phyloP scores from a whole-genome alignment of 257 asterid species.

The Nemophila menziesii region DNA sequence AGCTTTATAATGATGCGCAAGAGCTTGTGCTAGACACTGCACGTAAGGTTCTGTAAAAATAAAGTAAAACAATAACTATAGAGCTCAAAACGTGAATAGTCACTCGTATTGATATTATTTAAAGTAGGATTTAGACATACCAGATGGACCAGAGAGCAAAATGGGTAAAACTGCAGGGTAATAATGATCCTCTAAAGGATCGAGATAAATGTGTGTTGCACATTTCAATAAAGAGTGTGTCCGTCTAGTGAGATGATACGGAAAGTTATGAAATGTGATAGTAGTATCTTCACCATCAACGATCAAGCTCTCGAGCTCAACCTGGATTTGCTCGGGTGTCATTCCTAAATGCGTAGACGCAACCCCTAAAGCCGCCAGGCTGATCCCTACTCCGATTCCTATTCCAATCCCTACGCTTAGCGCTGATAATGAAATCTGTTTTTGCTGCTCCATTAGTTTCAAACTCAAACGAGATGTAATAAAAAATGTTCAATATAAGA shows the following conservation, averaged over 20 bases:
- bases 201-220: constrained; percentile 80
- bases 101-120: neutral
- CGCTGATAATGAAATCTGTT: constrained; percentile 65
- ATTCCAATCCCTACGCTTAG: constrained; percentile 88
- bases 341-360: constrained; percentile 39
- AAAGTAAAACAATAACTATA: too few relatives aligned
- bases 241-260: constrained; percentile 78
- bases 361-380: constrained; percentile 62
- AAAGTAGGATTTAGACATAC: constrained; percentile 24
- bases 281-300: constrained; percentile 43
- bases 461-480: too few relatives aligned
- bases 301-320: constrained; percentile 47
- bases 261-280: constrained; percentile 54
- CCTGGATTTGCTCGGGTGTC: constrained; percentile 44
- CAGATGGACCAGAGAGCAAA: constrained; percentile 84
- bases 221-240: constrained; percentile 49
- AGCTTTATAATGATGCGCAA: constrained; percentile 75
- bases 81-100: neutral
- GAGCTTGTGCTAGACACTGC: constrained; percentile 76
- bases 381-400: constrained; percentile 75
- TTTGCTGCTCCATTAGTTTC: constrained; percentile 98
- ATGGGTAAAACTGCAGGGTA: constrained; percentile 88
- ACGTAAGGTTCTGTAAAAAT: too few relatives aligned
- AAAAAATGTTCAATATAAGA: too few relatives aligned
- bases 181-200: constrained; percentile 67